These are phyloP conservation scores for Sinapis alba DNA, from an alignment of 441 rosid genomes.

Conservation along the genomic window DNA sequence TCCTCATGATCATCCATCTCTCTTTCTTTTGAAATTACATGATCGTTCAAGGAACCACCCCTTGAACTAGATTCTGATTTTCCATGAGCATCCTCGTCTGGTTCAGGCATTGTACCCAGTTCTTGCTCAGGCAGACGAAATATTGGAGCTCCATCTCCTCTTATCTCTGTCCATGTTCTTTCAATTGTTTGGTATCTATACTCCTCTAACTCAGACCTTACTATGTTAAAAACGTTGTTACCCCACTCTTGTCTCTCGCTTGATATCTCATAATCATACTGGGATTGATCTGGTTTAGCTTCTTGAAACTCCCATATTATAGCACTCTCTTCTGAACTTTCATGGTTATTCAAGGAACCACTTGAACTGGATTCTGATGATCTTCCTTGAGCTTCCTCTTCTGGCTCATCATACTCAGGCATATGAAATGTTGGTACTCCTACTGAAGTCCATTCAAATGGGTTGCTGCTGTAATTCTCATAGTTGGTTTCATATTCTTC, in stretches of 20 bases:
- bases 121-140: too few species aligned
- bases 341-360: slow-evolving; percentile 16
- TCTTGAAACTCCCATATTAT: background rate
- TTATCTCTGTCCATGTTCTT: too few species aligned
- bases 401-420: too few species aligned
- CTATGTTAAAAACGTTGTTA: too few species aligned
- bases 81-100: background rate
- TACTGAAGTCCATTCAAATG: background rate
- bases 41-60: slow-evolving; percentile 3
- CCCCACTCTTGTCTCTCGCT: too few species aligned
- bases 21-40: too few species aligned
- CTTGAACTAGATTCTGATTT: slow-evolving; percentile 11
- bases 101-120: background rate
- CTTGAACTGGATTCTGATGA: slow-evolving; percentile 12
- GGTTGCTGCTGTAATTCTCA: slow-evolving; percentile 10
- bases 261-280: too few species aligned
- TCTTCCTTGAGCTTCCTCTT: slow-evolving; percentile 16
- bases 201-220: too few species aligned
- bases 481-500: slow-evolving; percentile 42
- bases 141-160: background rate
- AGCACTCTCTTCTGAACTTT: background rate
- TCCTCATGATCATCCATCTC: too few species aligned
- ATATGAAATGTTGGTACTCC: too few species aligned
- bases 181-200: too few species aligned
- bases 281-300: slow-evolving; percentile 17